These are phyloP conservation scores for Chimonanthus salicifolius DNA, from an alignment of 164 flowering plant species.

Conservation along the genomic window DNA sequence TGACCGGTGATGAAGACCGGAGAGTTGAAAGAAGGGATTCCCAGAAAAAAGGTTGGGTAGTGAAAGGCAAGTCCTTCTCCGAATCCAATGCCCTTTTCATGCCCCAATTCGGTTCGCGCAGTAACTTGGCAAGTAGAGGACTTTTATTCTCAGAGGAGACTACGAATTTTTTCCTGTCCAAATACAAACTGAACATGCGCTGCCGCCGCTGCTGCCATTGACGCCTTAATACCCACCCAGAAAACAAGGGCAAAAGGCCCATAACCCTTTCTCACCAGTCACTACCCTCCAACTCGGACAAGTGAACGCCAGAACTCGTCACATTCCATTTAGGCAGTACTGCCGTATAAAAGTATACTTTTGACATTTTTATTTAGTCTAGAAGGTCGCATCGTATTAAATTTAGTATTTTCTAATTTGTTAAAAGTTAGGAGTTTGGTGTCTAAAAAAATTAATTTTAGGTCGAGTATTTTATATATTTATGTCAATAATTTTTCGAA, in stretches of 20 bases:
- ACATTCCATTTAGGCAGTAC: too few species aligned
- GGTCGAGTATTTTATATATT: too few species aligned
- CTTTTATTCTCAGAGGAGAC: neutral
- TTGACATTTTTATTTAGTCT: too few species aligned
- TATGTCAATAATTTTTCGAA: too few species aligned
- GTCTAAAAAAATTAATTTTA: too few species aligned
- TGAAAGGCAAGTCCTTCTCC: constrained; percentile 11
- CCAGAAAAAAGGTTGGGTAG: constrained; percentile 23
- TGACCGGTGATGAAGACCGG: constrained; percentile 26
- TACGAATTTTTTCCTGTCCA: neutral
- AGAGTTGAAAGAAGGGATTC: constrained; percentile 29
- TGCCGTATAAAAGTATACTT: too few species aligned
- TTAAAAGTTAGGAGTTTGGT: too few species aligned
- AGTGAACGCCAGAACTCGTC: too few species aligned
- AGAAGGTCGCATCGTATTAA: too few species aligned
- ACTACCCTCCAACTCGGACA: too few species aligned
- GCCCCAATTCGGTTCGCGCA: constrained; percentile 26
- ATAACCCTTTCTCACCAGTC: neutral
- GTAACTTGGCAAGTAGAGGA: constrained; percentile 23
- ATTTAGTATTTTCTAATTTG: too few species aligned
- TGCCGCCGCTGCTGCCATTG: neutral
- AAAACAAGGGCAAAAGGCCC: neutral
- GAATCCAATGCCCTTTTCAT: constrained; percentile 34
- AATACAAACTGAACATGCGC: neutral
- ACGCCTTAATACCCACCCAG: constrained; percentile 5